These are phyloP conservation scores for Picea glauca DNA, from an alignment of 75 land plant genomes.

Conservation along the genomic window DNA sequence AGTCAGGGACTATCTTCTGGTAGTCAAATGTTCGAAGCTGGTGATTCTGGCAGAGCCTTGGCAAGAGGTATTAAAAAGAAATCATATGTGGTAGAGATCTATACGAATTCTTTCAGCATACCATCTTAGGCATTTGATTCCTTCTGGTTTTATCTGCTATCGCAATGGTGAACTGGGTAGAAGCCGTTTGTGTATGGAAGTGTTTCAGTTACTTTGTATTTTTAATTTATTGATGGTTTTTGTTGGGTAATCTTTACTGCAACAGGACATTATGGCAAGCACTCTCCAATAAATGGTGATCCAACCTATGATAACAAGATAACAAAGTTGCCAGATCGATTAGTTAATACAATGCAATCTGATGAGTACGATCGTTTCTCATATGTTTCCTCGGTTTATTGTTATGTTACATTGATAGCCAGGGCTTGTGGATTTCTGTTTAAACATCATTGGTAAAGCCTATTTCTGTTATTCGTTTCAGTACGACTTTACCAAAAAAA, in stretches of 20 bases:
- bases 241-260: neutral
- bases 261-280: neutral
- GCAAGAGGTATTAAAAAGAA: neutral
- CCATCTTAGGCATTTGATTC: neutral
- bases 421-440: neutral
- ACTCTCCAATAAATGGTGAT: neutral
- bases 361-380: neutral
- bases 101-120: neutral
- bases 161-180: neutral
- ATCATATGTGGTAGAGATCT: neutral
- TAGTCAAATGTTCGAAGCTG: neutral
- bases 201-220: neutral
- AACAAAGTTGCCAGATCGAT: neutral
- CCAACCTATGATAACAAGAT: neutral
- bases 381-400: slow-evolving; percentile 2
- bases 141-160: neutral
- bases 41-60: neutral
- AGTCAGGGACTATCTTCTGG: neutral
- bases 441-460: neutral
- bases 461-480: slow-evolving; percentile 5
- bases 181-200: neutral
- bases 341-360: neutral
- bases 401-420: neutral
- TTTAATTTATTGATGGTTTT: neutral
- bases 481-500: slow-evolving; percentile 6